A percentile compares a stretch with the other conserved stretches of the same genome.
Evolutionary conservation across 345 rosid species (phyloP).

Genomic region (Pugionium cornutum): DNA sequence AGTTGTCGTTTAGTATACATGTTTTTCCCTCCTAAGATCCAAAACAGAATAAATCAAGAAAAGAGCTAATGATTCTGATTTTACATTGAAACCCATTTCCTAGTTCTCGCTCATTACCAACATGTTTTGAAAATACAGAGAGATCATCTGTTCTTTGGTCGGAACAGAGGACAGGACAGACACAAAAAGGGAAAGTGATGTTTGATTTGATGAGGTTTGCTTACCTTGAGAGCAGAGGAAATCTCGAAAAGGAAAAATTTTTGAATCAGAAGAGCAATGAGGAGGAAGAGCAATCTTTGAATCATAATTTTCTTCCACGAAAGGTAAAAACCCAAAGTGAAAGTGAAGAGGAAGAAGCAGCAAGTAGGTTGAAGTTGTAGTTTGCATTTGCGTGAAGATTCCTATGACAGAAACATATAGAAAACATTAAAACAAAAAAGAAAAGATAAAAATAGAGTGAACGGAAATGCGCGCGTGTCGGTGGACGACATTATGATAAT

Average conservation of each 20-base stretch:
- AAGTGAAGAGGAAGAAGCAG: constrained; percentile 17
- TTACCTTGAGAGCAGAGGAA: constrained; percentile 68
- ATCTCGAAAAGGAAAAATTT: constrained; percentile 39
- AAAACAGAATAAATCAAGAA: constrained; percentile 20
- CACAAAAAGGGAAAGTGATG: neutral
- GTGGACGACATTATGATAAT: constrained; percentile 17
- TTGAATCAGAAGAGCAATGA: constrained; percentile 36
- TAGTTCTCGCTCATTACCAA: no score
- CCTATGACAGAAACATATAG: constrained; percentile 1
- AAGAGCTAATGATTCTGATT: neutral
- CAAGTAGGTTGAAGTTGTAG: constrained; percentile 8
- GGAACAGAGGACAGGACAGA: constrained; percentile 8
- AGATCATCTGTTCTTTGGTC: neutral
- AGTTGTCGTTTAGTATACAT: constrained; percentile 51
- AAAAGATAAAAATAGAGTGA: constrained; percentile 33
- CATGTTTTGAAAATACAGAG: neutral
- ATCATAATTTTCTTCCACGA: constrained; percentile 21
- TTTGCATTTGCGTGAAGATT: constrained; percentile 34
- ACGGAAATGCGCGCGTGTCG: constrained; percentile 39
- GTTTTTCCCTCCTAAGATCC: constrained; percentile 66
- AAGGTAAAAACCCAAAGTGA: neutral
- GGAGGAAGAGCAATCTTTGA: constrained; percentile 42
- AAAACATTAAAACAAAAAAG: neutral
- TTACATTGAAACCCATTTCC: neutral
- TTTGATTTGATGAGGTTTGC: neutral